Evolutionary conservation across 2,329 filamentous ascomycete genomes (phyloP), one percentile per base, ranked within the genome.

Genomic region (Stemphylium beticola): DNA sequence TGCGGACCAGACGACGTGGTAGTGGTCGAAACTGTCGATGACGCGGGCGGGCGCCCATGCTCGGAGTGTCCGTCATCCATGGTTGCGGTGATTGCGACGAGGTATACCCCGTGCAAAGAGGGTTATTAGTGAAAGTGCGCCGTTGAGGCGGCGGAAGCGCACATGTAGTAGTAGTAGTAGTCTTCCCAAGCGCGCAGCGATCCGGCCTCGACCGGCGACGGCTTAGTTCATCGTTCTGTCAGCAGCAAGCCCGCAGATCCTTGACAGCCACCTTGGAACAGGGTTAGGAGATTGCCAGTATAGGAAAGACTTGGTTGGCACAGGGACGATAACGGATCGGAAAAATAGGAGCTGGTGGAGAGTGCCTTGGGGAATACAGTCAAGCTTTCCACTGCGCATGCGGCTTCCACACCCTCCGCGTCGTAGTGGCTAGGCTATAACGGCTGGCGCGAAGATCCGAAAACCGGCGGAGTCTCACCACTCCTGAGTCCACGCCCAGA

Each of bases 1-100:
- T 62, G 62, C 18, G 70, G 70, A 11, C 69, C 69, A 40, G 66
- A 62, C 11, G 66, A 62, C 11, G 57, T 65, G 9, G 68, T 68
- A 29, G 70, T 67, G 3, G 56, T 55, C 14, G 67, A 61, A 8
- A 58, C 60, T 1, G 60, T 65, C n/a, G 65, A 63, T 37, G 62
- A 57, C 20, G 39, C 53, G 17, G 46, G 41, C 17, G 49, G 58
- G 31, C 31, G 59, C 42, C 34, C 51, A 11, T 58, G 45, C 18
- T 60, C 53, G 29, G 48, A 36, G 17, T 48, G 55, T 9, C 44
- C 44, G 41, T 57, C 46, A 5, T 62, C 64, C 64, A 67, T 66
- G 22, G 41, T 37, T 24, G 29, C 31, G 37, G 41, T 24, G 45
- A n/a, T 38, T 39, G 34, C 33, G 49, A 40, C 24, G 17, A 22